Base-by-base conservation (phyloP, 768 basidiomycete genomes). In the Suillus plorans region DNA sequence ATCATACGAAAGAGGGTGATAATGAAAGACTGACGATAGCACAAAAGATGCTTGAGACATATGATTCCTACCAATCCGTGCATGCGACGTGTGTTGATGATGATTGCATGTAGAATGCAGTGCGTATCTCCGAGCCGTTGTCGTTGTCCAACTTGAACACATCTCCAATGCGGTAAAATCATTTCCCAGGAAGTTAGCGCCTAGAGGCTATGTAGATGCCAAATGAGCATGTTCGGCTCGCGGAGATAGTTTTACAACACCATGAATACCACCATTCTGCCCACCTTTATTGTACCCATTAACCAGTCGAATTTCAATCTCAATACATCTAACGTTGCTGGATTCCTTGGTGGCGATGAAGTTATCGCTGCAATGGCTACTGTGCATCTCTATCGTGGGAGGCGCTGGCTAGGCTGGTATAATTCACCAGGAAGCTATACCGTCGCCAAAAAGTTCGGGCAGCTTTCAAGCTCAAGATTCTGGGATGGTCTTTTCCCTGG, bases 31-130 rank as follows among this genome's bases (percentile, higher is more conserved):
- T 76, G 74, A 92, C 92, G 90, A 87, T 71, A 89, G 80, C 34
- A 90, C 83, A 22, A 82, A 81, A 75, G 91, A 90, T n/a, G 87
- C 79, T 72, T 87, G 86, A 25, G 86, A 82, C 63, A 93, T 85
- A 55, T 86, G 86, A 68, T 82, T 82, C 49, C 28, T 31, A 5
- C 16, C 16, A 52, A 16, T 55, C 20, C 28, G 4, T 20, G 18
- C 31, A 34, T 10, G 16, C 50, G 14, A 28, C 4, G 16, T 28
- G 50, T 20, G 31, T 34, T 10, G 31, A 55, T 20, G 25, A 5
- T 34, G 9, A 20, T 31, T 52, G 25, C 25, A 28, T 28, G 16
- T 25, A 52, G 16, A 10, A 28, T 28, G 4, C 14, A 25, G 16
- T 18, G 18, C 10, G 53, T 20, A 13, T 31, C 34, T 28, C 25